Evolutionary conservation across 139 green algal species (phyloP).

Genomic region (Gonium pectorale): DNA sequence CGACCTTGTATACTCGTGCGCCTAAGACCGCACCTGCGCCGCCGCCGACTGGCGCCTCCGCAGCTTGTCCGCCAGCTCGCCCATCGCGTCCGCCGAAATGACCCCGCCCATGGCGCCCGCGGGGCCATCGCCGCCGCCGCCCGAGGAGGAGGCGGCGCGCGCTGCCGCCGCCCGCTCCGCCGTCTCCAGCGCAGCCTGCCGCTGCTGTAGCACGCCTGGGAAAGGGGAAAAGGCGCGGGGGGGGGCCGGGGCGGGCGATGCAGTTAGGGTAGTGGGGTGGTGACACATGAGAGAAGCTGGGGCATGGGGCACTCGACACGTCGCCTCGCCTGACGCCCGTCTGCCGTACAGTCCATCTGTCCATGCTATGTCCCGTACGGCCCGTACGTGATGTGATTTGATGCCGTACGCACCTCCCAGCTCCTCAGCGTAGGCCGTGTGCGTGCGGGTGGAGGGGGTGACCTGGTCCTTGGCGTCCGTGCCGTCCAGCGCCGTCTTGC

Average conservation of each 20-base stretch:
- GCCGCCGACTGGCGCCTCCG: constrained; percentile 35
- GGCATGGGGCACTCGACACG: no score
- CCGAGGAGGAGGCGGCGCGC: neutral
- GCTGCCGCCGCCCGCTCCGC: constrained; percentile 33
- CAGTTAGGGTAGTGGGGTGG: no score
- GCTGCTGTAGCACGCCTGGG: constrained; percentile 44
- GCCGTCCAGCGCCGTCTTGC: constrained; percentile 34
- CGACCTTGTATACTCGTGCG: no score
- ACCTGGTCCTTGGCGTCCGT: constrained; percentile 42
- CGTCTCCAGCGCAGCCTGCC: constrained; percentile 29
- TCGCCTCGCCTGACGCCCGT: no score
- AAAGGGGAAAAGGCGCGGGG: no score
- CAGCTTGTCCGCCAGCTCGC: constrained; percentile 51
- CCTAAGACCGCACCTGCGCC: constrained; percentile 17
- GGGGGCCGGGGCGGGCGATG: neutral
- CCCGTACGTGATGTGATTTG: no score
- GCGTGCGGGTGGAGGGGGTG: constrained; percentile 23
- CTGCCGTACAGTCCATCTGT: no score
- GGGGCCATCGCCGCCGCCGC: neutral
- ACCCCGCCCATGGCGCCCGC: neutral
- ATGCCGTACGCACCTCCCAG: constrained; percentile 6
- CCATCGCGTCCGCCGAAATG: constrained; percentile 19
- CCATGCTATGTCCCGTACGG: no score
- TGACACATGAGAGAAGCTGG: no score
- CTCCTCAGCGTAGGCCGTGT: constrained; percentile 34